Evolutionary conservation across 179 eudicot genomes (phyloP).

Genomic region (Nepenthes alata): DNA sequence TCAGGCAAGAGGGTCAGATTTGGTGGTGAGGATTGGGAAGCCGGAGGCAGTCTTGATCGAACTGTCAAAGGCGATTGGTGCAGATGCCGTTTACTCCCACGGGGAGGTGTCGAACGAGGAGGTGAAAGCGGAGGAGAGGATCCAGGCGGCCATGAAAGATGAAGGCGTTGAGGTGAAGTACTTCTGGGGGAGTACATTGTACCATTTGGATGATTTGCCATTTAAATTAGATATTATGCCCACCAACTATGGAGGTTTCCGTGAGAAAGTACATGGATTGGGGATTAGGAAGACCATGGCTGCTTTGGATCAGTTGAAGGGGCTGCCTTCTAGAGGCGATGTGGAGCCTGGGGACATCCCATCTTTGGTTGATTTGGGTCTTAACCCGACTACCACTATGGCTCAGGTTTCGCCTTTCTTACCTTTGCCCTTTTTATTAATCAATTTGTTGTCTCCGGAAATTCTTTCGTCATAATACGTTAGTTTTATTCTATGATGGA

Average conservation of each 20-base stretch:
- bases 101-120: slow-evolving; percentile 77
- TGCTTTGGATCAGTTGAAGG: slow-evolving; percentile 70
- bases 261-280: slow-evolving; percentile 70
- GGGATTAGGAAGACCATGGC: slow-evolving; percentile 71
- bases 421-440: not conserved
- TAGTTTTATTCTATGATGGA: no score
- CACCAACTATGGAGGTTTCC: slow-evolving; percentile 77
- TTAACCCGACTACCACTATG: slow-evolving; percentile 54
- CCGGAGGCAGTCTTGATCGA: slow-evolving; percentile 71
- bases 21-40: slow-evolving; percentile 68
- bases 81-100: slow-evolving; percentile 66
- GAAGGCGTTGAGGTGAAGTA: slow-evolving; percentile 86
- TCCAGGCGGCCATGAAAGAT: slow-evolving; percentile 62
- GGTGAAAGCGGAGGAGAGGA: slow-evolving; percentile 61
- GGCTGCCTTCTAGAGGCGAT: slow-evolving; percentile 73
- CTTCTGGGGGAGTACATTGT: slow-evolving; percentile 95
- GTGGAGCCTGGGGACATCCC: slow-evolving; percentile 84
- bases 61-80: slow-evolving; percentile 66
- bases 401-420: slow-evolving; percentile 42
- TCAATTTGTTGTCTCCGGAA: not conserved
- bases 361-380: slow-evolving; percentile 68
- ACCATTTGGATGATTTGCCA: slow-evolving; percentile 88
- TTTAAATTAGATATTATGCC: slow-evolving; percentile 80
- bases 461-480: no score
- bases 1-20: slow-evolving; percentile 67